Conservation (phyloP, 805 yeast genomes). For the Wickerhamia fluorescens region DNA sequence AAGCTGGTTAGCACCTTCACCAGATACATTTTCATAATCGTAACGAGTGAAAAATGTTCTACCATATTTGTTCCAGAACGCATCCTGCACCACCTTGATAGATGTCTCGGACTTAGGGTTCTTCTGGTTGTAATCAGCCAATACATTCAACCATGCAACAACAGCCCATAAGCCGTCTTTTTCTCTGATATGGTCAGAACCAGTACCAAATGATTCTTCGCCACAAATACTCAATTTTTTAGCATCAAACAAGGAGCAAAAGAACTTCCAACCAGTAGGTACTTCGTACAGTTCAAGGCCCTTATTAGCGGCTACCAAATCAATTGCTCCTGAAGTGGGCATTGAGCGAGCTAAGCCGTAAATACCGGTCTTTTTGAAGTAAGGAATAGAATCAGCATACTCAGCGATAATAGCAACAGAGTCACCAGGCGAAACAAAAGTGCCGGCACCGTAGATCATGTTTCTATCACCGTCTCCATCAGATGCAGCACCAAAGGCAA, state of each 20-base stretch:
- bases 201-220: constrained; percentile 97
- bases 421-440: constrained; percentile 97
- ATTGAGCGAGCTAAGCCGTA: constrained; percentile 93
- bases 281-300: constrained; percentile 81
- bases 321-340: constrained; percentile 96
- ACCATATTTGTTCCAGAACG: constrained; percentile 89
- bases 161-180: constrained; percentile 98
- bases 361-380: constrained; percentile 77
- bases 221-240: constrained; percentile 94
- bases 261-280: constrained; percentile 98
- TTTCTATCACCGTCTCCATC: constrained; percentile 99
- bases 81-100: constrained; percentile 70
- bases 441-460: constrained; percentile 93
- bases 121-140: constrained; percentile 69
- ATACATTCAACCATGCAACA: constrained; percentile 92
- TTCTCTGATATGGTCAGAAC: constrained; percentile 94
- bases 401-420: constrained; percentile 96
- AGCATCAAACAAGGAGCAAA: constrained; percentile 92
- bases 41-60: constrained; percentile 96
- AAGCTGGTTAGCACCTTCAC: constrained; percentile 68
- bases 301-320: constrained; percentile 76
- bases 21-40: constrained; percentile 79
- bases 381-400: constrained; percentile 85
- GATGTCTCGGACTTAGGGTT: constrained; percentile 55
- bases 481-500: constrained; percentile 97